Percentiles rank a stretch among this genome's conserved stretches.
Evolutionary conservation across 306 rosid genomes (phyloP).

Genomic region (Ochetophila trinervis): DNA sequence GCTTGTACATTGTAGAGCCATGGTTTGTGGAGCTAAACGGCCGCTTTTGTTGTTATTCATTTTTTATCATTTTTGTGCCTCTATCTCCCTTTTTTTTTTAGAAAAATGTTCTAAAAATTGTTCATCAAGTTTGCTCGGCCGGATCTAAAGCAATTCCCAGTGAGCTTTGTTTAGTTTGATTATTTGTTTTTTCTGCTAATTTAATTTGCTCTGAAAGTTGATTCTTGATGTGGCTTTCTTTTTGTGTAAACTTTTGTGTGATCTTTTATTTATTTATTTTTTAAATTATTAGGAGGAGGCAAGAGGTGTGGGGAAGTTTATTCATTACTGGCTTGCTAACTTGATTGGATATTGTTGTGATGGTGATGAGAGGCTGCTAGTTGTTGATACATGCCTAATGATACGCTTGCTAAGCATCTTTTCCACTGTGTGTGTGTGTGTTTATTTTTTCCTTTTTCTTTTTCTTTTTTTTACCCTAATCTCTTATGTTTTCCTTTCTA

Average conservation of each 20-base stretch:
- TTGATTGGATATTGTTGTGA: slow-evolving; percentile 95
- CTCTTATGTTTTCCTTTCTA: too few species aligned
- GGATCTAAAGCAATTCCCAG: slow-evolving; percentile 86
- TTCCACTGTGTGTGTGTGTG: slow-evolving; percentile 77
- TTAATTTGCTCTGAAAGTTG: too few species aligned
- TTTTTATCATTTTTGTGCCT: too few species aligned
- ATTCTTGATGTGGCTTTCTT: slow-evolving; percentile 4
- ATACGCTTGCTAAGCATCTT: slow-evolving; percentile 94
- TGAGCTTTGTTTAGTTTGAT: not conserved
- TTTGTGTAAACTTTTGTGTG: slow-evolving; percentile 13
- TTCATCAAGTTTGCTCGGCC: slow-evolving; percentile 92
- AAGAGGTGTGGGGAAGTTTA: slow-evolving; percentile 77
- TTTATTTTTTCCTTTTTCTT: not conserved
- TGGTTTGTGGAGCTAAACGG: too few species aligned
- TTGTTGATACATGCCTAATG: slow-evolving; percentile 95
- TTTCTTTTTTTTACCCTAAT: too few species aligned
- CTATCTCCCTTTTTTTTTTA: too few species aligned
- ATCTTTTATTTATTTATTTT: too few species aligned
- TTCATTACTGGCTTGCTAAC: slow-evolving; percentile 78
- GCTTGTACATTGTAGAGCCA: too few species aligned
- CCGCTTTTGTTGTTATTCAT: too few species aligned
- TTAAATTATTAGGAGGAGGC: slow-evolving; percentile 63
- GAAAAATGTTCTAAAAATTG: too few species aligned
- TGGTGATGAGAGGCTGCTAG: slow-evolving; percentile 91
- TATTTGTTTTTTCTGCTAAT: not conserved